Evolutionary conservation across 345 rosid genomes (phyloP), one percentile per base, ranked within the genome.

Genomic region (Eutrema yunnanense): DNA sequence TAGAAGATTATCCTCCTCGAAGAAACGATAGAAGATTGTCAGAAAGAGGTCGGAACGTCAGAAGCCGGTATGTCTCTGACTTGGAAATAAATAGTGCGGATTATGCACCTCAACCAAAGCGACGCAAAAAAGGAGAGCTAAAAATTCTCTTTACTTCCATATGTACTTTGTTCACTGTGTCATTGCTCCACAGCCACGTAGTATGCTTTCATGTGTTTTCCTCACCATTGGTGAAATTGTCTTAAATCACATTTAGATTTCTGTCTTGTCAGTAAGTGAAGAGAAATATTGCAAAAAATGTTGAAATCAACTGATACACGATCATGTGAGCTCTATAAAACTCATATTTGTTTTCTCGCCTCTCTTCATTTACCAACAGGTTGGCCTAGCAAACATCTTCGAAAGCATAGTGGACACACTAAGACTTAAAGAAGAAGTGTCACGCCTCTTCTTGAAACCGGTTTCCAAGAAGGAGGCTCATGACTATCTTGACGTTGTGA

Each of bases 91-190:
- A 75, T 69, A 72, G 84, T 48, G 75, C 87, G 40, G 93, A 89
- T 61, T 79, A 64, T 72, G 86, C 78, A 40, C 84, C 90, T 11
- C 86, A 88, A 60, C 77, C 96, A 41, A 95, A 95, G 81, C 92
- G 96, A 26, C 96, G 93, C 12, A 92, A 90, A 82, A 96, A 84
- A 36, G 97, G 99, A 73, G 96, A 89, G 99, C 96, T 92, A 89
- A 66, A 62, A 32, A 37, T 51, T 48, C 30, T 56, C 37, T 67
- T 69, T 44, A 3, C 61, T 77, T 41, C 72, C 65, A 27, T 37
- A 29, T 59, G 54, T 12, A 13, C 32, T 13, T 40, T 62, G 27
- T 58, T 16, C 33, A 8, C 30, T 14, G n/a, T 16, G 16, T 46
- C 26, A 53, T 26, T 13, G 27, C 37, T 22, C 77, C 54, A 44